phyloP scores from a whole-genome alignment of 495 filamentous ascomycete genomes.

The Bryoglossum gracile region DNA sequence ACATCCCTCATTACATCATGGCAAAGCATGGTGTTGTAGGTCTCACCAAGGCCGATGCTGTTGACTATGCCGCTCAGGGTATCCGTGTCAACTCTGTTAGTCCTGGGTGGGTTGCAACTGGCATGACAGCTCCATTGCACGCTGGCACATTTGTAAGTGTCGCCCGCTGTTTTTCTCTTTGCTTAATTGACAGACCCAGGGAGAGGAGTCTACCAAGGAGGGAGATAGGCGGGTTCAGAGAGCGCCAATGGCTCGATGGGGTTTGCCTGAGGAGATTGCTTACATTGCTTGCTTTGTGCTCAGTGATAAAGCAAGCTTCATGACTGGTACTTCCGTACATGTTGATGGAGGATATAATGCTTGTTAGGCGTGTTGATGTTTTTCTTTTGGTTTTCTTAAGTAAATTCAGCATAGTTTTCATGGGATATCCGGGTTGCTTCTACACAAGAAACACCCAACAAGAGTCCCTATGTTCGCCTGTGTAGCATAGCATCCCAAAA shows the following conservation, averaged over 20 bases:
- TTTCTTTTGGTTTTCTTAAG: neutral
- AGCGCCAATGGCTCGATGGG: constrained; percentile 20
- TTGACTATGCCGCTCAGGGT: constrained; percentile 49
- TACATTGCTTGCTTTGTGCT: constrained; percentile 19
- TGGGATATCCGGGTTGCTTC: no score
- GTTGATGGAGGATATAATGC: constrained; percentile 20
- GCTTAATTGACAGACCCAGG: no score
- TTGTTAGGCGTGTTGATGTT: neutral
- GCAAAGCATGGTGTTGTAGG: constrained; percentile 37
- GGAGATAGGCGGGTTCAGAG: neutral
- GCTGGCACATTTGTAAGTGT: no score
- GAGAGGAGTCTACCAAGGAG: neutral
- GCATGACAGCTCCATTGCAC: no score
- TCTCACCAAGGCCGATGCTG: constrained; percentile 52
- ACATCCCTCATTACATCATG: constrained; percentile 12
- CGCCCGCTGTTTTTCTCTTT: no score
- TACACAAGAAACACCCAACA: no score
- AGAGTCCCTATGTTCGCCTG: no score
- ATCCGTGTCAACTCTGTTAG: constrained; percentile 63
- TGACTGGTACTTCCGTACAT: constrained; percentile 10
- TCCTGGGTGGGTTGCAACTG: constrained; percentile 3
- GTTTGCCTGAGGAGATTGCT: constrained; percentile 16
- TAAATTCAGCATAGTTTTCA: neutral
- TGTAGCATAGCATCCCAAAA: no score
- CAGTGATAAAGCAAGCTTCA: constrained; percentile 21